phyloP scores from a whole-genome alignment of 2,329 filamentous ascomycete species.

The Apiospora saccharicola region DNA sequence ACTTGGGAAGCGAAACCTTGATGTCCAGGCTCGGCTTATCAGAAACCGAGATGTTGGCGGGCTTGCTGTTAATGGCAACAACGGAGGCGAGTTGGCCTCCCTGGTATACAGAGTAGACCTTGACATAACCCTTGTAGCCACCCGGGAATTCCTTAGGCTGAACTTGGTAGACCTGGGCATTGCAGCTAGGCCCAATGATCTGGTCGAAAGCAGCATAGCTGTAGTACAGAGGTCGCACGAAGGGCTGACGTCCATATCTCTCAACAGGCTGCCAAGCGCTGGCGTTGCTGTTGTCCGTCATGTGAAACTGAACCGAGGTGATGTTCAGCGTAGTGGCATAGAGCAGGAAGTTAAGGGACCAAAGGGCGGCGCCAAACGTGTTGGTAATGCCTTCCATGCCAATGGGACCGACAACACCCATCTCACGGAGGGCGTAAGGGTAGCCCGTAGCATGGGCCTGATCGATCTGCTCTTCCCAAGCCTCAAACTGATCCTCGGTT shows the following conservation, averaged over 20 bases:
- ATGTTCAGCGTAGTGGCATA: conserved; percentile 57
- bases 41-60: conserved; percentile 47
- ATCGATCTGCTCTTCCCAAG: conserved; percentile 52
- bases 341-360: conserved; percentile 60
- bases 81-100: conserved; percentile 49
- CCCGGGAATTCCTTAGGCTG: conserved; percentile 39
- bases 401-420: conserved; percentile 58
- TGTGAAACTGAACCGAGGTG: conserved; percentile 57
- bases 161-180: conserved; percentile 50
- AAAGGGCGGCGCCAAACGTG: conserved; percentile 57
- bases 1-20: conserved; percentile 47
- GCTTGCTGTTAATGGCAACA: conserved; percentile 54
- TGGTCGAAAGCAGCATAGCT: conserved; percentile 59
- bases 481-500: conserved; percentile 55
- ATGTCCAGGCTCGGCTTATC: conserved; percentile 50
- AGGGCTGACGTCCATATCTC: conserved; percentile 47
- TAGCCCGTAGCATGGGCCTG: conserved; percentile 50
- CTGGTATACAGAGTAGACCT: conserved; percentile 54
- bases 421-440: conserved; percentile 58
- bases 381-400: conserved; percentile 54
- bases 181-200: conserved; percentile 52
- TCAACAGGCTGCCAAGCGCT: conserved; percentile 56
- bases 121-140: conserved; percentile 49
- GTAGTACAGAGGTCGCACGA: conserved; percentile 58
- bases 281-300: conserved; percentile 60